Base-by-base conservation (phyloP, 1,284 basidiomycete species). In the Puccinia novopanici region DNA sequence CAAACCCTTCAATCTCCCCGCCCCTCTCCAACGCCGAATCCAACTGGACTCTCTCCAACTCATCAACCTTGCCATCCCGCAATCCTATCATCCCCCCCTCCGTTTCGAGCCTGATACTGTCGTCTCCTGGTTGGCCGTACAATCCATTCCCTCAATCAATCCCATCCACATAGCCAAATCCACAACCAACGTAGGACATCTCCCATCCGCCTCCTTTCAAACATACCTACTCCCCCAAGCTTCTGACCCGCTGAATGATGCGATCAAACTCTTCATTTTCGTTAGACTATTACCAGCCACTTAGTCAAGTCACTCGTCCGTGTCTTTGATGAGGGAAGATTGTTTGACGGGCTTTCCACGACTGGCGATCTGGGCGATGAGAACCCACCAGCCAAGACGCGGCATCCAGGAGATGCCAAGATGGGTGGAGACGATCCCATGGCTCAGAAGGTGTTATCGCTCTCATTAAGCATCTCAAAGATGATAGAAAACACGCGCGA, bases 111-210 rank as follows among this genome's bases (percentile, higher is more conserved):
- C 40, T 34, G 45, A 67, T 34, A 52, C 68, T 50, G 48, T 54
- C 30, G 19, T 72, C 24, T 54, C 70, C 30, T 72, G 70, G 70
- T 40, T 72, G n/a, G 70, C 70, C 13, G 70, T 72, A 3, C 48
- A 72, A 72, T 12, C 50, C 70, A 72, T 72, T 5, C 70, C 70
- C 5, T 72, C 50, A 3, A 72, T 72, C 34, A 30, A 34, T 40
- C 52, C 50, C 13, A 37, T 55, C 50, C 12, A 72, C 19, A 9
- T 71, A n/a, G 48, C 70, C 22, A 12, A 55, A 19, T 72, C 70
- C 4, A 1, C 27, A 54, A 40, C 50, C 0, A 54, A 72, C 27
- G 70, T 72, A 55, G 1, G 70, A n/a, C n/a, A n/a, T n/a, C n/a
- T n/a, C n/a, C n/a, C n/a, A n/a, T n/a, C n/a, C n/a, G n/a, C n/a